phyloP scores from a whole-genome alignment of 768 basidiomycete species.

The Tricholoma matsutake region DNA sequence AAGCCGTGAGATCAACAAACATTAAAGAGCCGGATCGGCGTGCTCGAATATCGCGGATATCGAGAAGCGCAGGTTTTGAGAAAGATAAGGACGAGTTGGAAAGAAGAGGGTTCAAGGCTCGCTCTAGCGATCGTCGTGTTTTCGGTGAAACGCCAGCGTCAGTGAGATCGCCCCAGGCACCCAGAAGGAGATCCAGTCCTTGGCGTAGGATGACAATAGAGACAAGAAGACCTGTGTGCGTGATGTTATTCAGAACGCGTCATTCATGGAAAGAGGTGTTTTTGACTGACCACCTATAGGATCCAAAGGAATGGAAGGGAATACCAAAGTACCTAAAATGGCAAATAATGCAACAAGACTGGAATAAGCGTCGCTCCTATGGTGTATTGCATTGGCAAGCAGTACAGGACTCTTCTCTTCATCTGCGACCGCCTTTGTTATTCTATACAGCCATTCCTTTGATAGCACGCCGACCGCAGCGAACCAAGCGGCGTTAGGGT shows the following conservation, averaged over 20 bases:
- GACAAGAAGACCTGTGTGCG: constrained; percentile 67
- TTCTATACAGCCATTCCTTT: constrained; percentile 93
- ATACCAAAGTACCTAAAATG: constrained; percentile 86
- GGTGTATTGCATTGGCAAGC: constrained; percentile 94
- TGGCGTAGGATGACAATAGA: constrained; percentile 86
- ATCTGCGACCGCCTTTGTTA: constrained; percentile 86
- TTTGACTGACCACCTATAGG: constrained; percentile 78
- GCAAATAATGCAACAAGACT: constrained; percentile 89
- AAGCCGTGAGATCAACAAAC: constrained; percentile 77
- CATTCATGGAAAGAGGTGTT: constrained; percentile 4
- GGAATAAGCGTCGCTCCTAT: constrained; percentile 95
- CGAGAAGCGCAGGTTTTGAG: constrained; percentile 35
- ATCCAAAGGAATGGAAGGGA: constrained; percentile 85
- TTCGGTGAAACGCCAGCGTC: constrained; percentile 72
- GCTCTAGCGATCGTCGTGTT: constrained; percentile 52
- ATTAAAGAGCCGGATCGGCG: constrained; percentile 78
- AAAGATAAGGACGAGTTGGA: constrained; percentile 25
- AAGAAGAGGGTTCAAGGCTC: constrained; percentile 54
- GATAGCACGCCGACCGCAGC: constrained; percentile 73
- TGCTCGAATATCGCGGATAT: constrained; percentile 58
- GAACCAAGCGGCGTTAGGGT: constrained; percentile 97
- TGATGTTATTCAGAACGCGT: background rate
- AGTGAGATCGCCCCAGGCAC: constrained; percentile 77
- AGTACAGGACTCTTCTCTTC: constrained; percentile 90
- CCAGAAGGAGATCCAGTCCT: constrained; percentile 61